Percentiles rank a stretch among this genome's conserved stretches.
Evolutionary conservation across 306 rosid species (phyloP).

Genomic region (Quercus wislizeni): DNA sequence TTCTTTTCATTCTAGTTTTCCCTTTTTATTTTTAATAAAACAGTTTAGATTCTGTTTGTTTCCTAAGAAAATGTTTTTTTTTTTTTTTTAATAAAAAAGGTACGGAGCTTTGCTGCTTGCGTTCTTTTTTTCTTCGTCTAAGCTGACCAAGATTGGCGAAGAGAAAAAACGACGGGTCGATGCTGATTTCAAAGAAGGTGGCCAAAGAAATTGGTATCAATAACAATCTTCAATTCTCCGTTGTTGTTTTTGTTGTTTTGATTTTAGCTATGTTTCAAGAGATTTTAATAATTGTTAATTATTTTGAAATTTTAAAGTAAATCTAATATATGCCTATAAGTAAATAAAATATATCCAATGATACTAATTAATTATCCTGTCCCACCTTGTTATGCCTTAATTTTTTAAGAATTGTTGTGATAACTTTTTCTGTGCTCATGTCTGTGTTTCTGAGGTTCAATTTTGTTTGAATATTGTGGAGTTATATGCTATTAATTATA

Average conservation of each 20-base stretch:
- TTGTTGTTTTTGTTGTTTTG: not conserved
- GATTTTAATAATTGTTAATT: too few relatives aligned
- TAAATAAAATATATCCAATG: too few relatives aligned
- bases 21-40: not conserved
- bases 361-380: too few relatives aligned
- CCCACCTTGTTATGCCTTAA: too few relatives aligned
- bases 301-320: too few relatives aligned
- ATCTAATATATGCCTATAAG: too few relatives aligned
- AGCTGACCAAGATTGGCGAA: constrained; percentile 71
- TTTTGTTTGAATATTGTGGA: too few relatives aligned
- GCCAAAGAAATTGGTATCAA: constrained; percentile 82
- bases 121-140: constrained; percentile 79
- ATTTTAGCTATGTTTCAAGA: too few relatives aligned
- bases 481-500: too few relatives aligned
- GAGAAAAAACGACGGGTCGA: constrained; percentile 70
- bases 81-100: constrained; percentile 22
- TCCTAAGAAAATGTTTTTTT: not conserved
- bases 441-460: too few relatives aligned
- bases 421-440: too few relatives aligned
- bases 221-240: not conserved
- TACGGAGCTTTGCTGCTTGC: constrained; percentile 72
- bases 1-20: not conserved
- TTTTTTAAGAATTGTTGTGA: too few relatives aligned
- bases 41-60: not conserved
- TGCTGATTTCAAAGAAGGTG: constrained; percentile 82